Evolutionary conservation across 257 asterid species (phyloP).

Genomic region (Solanum piurae): DNA sequence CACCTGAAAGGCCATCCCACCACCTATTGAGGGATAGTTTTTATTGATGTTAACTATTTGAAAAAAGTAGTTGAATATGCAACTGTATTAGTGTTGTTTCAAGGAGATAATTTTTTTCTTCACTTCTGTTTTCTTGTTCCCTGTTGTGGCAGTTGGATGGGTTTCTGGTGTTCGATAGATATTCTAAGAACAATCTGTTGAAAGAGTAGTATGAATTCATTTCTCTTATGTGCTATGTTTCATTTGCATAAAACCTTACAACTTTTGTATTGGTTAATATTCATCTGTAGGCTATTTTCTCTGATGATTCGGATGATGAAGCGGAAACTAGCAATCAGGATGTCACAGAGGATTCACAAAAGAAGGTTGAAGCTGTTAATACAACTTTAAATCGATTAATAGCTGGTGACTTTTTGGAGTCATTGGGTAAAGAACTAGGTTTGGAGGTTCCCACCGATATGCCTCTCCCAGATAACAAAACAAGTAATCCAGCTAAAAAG

Average conservation of each 20-base stretch:
- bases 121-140: neutral
- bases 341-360: conserved; percentile 42
- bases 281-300: conserved; percentile 68
- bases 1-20: neutral
- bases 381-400: conserved; percentile 71
- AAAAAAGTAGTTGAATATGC: neutral
- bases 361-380: conserved; percentile 66
- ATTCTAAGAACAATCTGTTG: neutral
- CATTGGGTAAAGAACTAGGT: conserved; percentile 89
- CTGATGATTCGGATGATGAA: conserved; percentile 84
- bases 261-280: neutral
- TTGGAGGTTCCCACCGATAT: conserved; percentile 67
- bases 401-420: conserved; percentile 94
- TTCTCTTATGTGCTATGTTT: neutral
- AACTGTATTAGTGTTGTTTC: neutral
- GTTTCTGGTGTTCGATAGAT: neutral
- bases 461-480: conserved; percentile 30
- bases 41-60: neutral
- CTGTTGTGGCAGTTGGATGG: neutral
- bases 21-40: neutral
- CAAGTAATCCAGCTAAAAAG: conserved; percentile 10
- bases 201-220: neutral
- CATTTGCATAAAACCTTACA: neutral
- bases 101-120: neutral
- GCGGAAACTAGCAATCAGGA: conserved; percentile 26